phyloP scores from a whole-genome alignment of 768 basidiomycete species.

The Russula sp. region DNA sequence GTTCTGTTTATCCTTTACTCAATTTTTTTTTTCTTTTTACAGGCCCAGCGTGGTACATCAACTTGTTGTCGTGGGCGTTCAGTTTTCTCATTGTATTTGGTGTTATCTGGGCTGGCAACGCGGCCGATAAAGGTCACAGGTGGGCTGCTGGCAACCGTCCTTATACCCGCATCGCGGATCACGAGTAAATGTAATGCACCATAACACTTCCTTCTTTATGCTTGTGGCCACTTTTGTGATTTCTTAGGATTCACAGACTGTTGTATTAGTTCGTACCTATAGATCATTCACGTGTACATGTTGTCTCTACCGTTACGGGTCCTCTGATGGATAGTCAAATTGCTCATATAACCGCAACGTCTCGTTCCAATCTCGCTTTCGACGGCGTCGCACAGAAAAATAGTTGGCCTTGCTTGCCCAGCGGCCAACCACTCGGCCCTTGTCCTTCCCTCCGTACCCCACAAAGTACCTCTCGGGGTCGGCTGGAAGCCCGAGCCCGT shows the following conservation, averaged over 20 bases:
- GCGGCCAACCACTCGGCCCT: slow-evolving; percentile 57
- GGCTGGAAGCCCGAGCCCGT: slow-evolving; percentile 53
- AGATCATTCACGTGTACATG: slow-evolving; percentile 12
- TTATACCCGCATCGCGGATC: slow-evolving; percentile 39
- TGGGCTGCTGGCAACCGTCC: slow-evolving; percentile 78
- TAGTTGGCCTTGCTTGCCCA: slow-evolving; percentile 74
- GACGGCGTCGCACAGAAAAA: slow-evolving; percentile 69
- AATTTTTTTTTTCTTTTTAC: not conserved
- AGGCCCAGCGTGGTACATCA: slow-evolving; percentile 60
- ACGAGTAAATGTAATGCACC: not conserved
- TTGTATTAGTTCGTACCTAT: not conserved
- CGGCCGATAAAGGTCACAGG: slow-evolving; percentile 52
- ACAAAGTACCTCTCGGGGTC: slow-evolving; percentile 66
- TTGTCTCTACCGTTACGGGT: slow-evolving; percentile 24
- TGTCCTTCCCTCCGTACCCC: slow-evolving; percentile 54
- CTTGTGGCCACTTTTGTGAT: not conserved
- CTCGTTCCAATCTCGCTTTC: slow-evolving; percentile 90
- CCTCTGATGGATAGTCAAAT: slow-evolving; percentile 71
- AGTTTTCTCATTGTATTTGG: slow-evolving; percentile 47
- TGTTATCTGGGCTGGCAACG: slow-evolving; percentile 57
- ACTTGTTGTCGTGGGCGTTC: slow-evolving; percentile 54
- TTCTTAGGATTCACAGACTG: not conserved
- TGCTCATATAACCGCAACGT: slow-evolving; percentile 75
- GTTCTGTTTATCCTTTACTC: slow-evolving; percentile 5
- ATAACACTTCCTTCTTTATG: not conserved